Evolutionary conservation across 176 grass and related monocot species (phyloP).

Genomic region (Oryza brachyantha): DNA sequence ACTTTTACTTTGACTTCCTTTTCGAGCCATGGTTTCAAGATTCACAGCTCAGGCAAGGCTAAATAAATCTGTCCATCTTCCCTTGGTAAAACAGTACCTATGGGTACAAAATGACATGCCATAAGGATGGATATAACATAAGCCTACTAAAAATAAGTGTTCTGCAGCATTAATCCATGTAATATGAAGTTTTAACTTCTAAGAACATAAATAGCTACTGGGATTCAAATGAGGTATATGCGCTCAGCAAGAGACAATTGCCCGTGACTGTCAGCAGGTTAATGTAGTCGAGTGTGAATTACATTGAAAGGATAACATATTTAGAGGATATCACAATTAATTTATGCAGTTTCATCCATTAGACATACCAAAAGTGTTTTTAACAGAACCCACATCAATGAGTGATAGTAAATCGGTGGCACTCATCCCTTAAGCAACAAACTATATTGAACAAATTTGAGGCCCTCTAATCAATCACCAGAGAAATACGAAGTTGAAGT

Average conservation of each 20-base stretch:
- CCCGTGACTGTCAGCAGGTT: background rate
- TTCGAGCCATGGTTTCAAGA: conserved; percentile 68
- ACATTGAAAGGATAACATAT: background rate
- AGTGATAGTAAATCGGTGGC: background rate
- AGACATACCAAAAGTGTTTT: background rate
- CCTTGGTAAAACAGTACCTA: conserved; percentile 36
- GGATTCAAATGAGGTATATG: background rate
- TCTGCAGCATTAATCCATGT: background rate
- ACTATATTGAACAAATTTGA: conserved; percentile 1
- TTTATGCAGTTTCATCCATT: background rate
- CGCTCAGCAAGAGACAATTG: background rate
- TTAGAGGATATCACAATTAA: background rate
- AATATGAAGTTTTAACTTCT: background rate
- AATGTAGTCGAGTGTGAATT: background rate
- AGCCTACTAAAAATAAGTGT: background rate
- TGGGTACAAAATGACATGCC: conserved; percentile 9
- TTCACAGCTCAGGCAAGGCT: conserved; percentile 2
- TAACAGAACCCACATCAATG: background rate
- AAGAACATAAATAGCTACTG: background rate
- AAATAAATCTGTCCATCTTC: conserved; percentile 9
- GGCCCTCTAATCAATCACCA: background rate
- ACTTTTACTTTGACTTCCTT: conserved; percentile 80
- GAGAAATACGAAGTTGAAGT: background rate
- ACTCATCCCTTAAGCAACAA: background rate
- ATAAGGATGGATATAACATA: conserved; percentile 24